Percentiles rank a stretch among this genome's conserved stretches.
Conservation (phyloP, 208 protist species). For the Leishmania mexicana region DNA sequence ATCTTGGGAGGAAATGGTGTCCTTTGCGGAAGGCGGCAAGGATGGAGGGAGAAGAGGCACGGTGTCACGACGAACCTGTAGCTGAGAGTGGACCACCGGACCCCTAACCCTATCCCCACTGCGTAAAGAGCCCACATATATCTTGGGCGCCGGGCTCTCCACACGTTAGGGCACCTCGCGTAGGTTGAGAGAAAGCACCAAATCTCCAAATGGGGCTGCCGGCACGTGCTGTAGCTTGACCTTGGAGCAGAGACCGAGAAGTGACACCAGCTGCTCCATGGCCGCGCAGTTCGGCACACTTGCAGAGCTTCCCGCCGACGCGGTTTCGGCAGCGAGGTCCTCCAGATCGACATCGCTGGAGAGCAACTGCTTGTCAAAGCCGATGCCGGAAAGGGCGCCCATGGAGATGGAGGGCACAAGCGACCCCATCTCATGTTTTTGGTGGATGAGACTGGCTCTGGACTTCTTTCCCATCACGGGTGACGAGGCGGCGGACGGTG, state of each 20-base stretch:
- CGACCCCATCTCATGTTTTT: conserved; percentile 12
- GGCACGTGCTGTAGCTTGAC: conserved; percentile 29
- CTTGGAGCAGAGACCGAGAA: conserved; percentile 31
- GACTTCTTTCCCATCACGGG: conserved; percentile 3
- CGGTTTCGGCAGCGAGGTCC: conserved; percentile 11
- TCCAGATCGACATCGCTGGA: conserved; percentile 31
- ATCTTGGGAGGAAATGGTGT: background rate
- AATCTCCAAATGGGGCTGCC: conserved; percentile 29
- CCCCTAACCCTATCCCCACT: background rate
- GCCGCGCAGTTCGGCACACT: background rate
- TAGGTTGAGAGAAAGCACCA: conserved; percentile 34
- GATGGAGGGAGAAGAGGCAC: background rate
- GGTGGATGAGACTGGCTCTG: background rate
- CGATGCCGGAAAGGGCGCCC: conserved; percentile 19
- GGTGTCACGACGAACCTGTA: background rate
- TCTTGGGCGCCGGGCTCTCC: background rate
- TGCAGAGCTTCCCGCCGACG: background rate
- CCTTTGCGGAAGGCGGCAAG: background rate
- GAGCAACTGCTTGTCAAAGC: conserved; percentile 15
- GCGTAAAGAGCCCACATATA: background rate
- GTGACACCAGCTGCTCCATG: conserved; percentile 25
- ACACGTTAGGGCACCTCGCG: conserved; percentile 1
- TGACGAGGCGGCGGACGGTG: conserved; percentile 8
- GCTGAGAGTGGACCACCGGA: background rate
- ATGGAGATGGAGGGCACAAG: conserved; percentile 25